These are phyloP conservation scores for Raffaelea ambrosiae DNA, from an alignment of 2,329 filamentous ascomycete genomes.

Conservation along the genomic window DNA sequence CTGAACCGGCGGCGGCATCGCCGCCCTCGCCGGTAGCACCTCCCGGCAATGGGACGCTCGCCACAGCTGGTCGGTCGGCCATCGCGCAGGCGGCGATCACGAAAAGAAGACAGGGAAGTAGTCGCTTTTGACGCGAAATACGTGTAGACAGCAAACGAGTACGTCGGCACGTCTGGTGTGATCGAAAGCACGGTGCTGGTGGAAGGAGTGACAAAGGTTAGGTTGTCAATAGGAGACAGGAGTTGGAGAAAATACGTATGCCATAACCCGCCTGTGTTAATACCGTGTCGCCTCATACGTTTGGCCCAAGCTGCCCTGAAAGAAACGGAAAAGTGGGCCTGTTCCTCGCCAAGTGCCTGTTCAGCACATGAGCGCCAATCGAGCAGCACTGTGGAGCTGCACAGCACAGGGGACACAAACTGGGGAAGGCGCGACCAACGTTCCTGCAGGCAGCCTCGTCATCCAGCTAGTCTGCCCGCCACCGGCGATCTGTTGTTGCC, in stretches of 20 bases:
- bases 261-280: constrained; percentile 3
- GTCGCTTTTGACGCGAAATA: not conserved
- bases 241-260: constrained; percentile 9
- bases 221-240: constrained; percentile 5
- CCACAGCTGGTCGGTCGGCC: constrained; percentile 1
- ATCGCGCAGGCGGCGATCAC: constrained; percentile 10
- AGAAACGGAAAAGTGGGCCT: not conserved
- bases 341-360: not conserved
- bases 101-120: not conserved
- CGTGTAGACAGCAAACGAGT: not conserved
- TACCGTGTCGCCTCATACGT: not conserved
- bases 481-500: not conserved
- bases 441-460: constrained; percentile 12
- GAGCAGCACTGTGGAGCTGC: too few relatives aligned
- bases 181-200: not conserved
- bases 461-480: not conserved
- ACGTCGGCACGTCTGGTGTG: not conserved
- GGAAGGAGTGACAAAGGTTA: not conserved
- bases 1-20: constrained; percentile 17
- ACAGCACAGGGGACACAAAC: too few relatives aligned
- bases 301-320: not conserved
- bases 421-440: constrained; percentile 7
- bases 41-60: constrained; percentile 5
- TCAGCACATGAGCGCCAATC: not conserved
- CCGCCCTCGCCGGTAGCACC: constrained; percentile 1